Evolutionary conservation across 2,329 filamentous ascomycete species (phyloP), one percentile per base, ranked within the genome.

Genomic region (Trichoderma hamatum): DNA sequence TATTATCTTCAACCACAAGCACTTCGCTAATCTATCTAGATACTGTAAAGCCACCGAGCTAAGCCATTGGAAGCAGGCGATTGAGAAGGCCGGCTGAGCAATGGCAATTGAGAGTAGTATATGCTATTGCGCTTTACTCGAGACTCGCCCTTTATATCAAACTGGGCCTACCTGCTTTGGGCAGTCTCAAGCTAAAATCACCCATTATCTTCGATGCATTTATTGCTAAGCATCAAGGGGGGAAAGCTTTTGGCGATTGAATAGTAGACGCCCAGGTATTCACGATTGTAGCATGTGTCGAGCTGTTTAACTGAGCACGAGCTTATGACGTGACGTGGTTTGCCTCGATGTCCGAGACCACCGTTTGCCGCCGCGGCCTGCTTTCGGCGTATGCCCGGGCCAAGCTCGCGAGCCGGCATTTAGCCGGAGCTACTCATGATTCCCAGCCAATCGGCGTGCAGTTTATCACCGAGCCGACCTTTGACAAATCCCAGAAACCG

Each of bases 391-490:
- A 24, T 26, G 21, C 46, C 32, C 55, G 24, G 58, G 46, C 56
- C 56, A 28, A n/a, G 10, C 21, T 21, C n/a, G 11, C 5, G 24
- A 39, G 52, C 55, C 68, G 68, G 30, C 34, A 39, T 67, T 52
- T 21, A 28, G 60, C 59, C 51, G 54, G 16, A 24, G 32, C 21
- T 58, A 26, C 59, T 46, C 28, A 55, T 70, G 65, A 43, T 69
- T 66, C 70, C 70, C 71, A 72, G 61, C 79, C 79, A 80, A 80
- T 80, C 67, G 75, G 32, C 64, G 69, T 68, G 75, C 72, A 71
- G 39, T 43, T 76, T 80, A 80, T 78, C 77, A 72, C 78, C 78
- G 78, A 80, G 74, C 76, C 76, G 76, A 78, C 71, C 67, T 36
- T 61, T 79, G 78, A 78, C 79, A 80, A 79, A 80, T 80, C 75